Evolutionary conservation across 768 basidiomycete genomes (phyloP), one percentile per base, ranked within the genome.

Genomic region (Pleurotus tuber-regium): DNA sequence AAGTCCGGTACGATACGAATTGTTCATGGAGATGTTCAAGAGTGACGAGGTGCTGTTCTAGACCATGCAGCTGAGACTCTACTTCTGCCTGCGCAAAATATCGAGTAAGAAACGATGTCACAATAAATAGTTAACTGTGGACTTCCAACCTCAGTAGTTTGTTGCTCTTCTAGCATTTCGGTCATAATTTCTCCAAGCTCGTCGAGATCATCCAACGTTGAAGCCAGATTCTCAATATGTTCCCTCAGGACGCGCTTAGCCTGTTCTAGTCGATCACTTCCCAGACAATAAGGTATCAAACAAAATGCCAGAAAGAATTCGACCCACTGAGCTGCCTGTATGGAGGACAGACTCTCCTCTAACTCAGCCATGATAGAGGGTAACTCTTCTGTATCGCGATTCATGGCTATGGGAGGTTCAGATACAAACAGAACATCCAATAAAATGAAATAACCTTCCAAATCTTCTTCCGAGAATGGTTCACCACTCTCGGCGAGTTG

Each of bases 151-250:
- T 92, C 87, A 4, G 89, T 78, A 4, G 67, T 66, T 48, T 87
- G 79, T 61, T 91, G 88, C 11, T 75, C 78, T 36, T 77, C 74
- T 4, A 92, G 65, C 86, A 92, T 89, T 47, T 86, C 84, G 0
- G 73, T 71, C 84, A 92, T 89, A 46, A 90, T 87, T 16, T 86
- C 83, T 1, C 84, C 90, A 3, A 92, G 74, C 57, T 86, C 83
- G 41, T 92, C 88, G 16, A 92, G 72, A 58, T 88, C 80, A 43
- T 82, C 76, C 24, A 92, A 66, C 11, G 73, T 76, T 28, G 59
- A 66, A 11, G 68, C 61, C 18, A 86, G 77, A 33, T 74, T 70
- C 16, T 77, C 72, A 7, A 89, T 57, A 56, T 78, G 76, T 47
- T 73, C 70, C 54, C 75, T 72, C 9, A 72, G 70, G 4, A 63